A percentile compares a stretch with the other conserved stretches of the same genome.
These are phyloP conservation scores for Schoenoplectus tabernaemontani DNA, from an alignment of 202 grass and related monocot species.

Conservation along the genomic window DNA sequence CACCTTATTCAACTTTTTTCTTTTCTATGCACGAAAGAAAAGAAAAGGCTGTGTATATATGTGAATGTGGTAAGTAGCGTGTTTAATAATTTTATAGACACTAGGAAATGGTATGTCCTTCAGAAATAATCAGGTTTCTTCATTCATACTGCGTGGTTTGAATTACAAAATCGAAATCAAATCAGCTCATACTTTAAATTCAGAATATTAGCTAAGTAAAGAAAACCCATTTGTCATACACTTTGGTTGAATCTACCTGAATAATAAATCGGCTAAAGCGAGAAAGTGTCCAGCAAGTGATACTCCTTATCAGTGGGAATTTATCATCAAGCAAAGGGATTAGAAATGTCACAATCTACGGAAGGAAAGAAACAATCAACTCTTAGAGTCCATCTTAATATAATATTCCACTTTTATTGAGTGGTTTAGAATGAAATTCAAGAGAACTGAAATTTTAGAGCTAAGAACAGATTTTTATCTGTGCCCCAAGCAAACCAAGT, in stretches of 20 bases:
- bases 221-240: conserved; percentile 23
- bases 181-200: too few species aligned
- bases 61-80: too few species aligned
- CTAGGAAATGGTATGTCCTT: too few species aligned
- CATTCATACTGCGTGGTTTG: too few species aligned
- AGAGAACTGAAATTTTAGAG: conserved; percentile 1
- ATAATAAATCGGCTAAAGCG: conserved; percentile 96
- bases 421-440: neutral
- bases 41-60: too few species aligned
- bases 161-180: too few species aligned
- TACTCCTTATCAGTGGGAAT: conserved; percentile 98
- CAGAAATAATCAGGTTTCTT: too few species aligned
- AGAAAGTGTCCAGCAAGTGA: conserved; percentile 97
- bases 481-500: neutral
- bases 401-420: neutral
- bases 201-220: conserved; percentile 4
- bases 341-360: conserved; percentile 87
- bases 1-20: too few species aligned
- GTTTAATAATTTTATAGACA: too few species aligned
- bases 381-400: neutral
- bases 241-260: conserved; percentile 50
- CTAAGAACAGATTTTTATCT: neutral
- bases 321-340: conserved; percentile 95
- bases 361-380: conserved; percentile 12
- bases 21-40: too few species aligned